These are phyloP conservation scores for Dryadomyces quercivorus DNA, from an alignment of 2,329 filamentous ascomycete species.

Conservation along the genomic window DNA sequence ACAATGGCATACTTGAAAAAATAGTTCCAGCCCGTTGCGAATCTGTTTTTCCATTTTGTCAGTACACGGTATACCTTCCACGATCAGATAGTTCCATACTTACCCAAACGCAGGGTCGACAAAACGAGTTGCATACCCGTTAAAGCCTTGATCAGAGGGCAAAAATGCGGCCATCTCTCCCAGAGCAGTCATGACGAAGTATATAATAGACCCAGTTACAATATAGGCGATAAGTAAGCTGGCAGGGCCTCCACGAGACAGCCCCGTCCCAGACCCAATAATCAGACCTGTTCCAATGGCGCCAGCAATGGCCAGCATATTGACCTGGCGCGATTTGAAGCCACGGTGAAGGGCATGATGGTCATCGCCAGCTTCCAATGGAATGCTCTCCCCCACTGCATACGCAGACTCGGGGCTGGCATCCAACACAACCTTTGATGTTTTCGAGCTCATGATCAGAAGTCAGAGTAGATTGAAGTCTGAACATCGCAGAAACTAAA, in stretches of 20 bases:
- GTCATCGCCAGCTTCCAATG: neutral
- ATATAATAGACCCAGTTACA: constrained; percentile 34
- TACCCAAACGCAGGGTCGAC: constrained; percentile 31
- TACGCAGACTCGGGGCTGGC: too few relatives aligned
- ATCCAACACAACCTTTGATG: too few relatives aligned
- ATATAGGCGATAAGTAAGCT: constrained; percentile 26
- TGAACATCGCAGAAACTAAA: too few relatives aligned
- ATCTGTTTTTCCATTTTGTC: neutral
- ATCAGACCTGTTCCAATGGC: constrained; percentile 30
- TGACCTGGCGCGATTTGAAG: constrained; percentile 19
- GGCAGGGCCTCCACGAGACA: constrained; percentile 33
- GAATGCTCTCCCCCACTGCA: too few relatives aligned
- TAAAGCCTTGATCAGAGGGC: constrained; percentile 49
- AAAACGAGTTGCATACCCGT: constrained; percentile 52
- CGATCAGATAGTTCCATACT: neutral
- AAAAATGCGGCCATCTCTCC: constrained; percentile 59
- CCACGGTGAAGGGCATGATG: constrained; percentile 14
- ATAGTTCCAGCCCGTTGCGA: constrained; percentile 34
- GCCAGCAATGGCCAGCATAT: constrained; percentile 23
- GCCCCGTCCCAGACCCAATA: constrained; percentile 36
- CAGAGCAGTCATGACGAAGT: constrained; percentile 54
- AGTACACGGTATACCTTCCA: too few relatives aligned
- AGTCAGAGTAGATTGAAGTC: too few relatives aligned
- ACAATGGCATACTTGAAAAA: constrained; percentile 30
- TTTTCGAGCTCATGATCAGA: too few relatives aligned